A percentile compares a stretch with the other conserved stretches of the same genome.
phyloP scores from a whole-genome alignment of 192 early-diverging fungal species.

The Allomyces macrogynus region DNA sequence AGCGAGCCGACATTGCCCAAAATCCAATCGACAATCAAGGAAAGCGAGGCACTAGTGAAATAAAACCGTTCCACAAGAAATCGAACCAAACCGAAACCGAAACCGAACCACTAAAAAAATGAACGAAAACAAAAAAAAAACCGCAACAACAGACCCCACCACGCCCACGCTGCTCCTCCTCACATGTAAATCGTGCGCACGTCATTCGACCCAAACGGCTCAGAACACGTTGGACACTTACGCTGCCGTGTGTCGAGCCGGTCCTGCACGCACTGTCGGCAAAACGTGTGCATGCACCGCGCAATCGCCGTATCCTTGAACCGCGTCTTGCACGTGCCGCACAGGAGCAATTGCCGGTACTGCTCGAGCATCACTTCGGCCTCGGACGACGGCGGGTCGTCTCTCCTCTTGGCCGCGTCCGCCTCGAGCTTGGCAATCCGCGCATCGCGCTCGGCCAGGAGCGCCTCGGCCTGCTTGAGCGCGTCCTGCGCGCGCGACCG shows the following conservation, averaged over 20 bases:
- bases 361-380: not conserved
- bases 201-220: conserved; percentile 64
- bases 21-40: no score
- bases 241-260: conserved; percentile 69
- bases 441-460: not conserved
- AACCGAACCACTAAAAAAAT: not conserved
- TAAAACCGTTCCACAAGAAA: no score
- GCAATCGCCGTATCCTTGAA: conserved; percentile 21
- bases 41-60: no score
- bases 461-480: not conserved
- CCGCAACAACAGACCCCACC: not conserved
- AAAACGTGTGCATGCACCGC: conserved; percentile 94
- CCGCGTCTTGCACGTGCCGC: conserved; percentile 60
- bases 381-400: not conserved
- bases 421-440: not conserved
- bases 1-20: no score
- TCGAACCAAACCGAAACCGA: conserved; percentile 1
- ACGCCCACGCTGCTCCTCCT: conserved; percentile 5
- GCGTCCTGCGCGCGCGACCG: not conserved
- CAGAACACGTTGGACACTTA: conserved; percentile 79
- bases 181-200: conserved; percentile 60
- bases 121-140: not conserved
- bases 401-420: not conserved
- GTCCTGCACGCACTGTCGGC: conserved; percentile 76
- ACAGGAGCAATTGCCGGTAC: conserved; percentile 10